Evolutionary conservation across 176 grass and related monocot genomes (phyloP), one percentile per base, ranked within the genome.

Genomic region (Oryza meyeriana): DNA sequence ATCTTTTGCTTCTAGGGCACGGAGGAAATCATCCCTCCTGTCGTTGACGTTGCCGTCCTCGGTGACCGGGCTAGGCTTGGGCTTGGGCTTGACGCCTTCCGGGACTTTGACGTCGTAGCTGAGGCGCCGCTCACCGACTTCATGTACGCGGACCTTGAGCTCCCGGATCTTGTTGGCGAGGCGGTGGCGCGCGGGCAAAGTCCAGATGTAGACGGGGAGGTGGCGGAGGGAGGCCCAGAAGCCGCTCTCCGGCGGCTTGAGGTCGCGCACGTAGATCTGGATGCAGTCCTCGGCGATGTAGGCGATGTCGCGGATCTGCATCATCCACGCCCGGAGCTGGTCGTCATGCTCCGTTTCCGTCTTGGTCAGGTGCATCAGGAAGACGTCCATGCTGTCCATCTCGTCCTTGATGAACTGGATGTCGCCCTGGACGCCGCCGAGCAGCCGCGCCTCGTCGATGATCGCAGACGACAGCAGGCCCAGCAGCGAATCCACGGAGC

Each of bases 271-370:
- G 69, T 86, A 80, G 33, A 30, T 17, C 18, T 74, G 26, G 69
- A 86, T 55, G 84, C 69, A 80, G 76, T 86, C 84, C 24, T 79
- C 16, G 2, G 84, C 39, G 68, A 65, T 7, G 69, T 80, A 74
- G 42, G 84, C 32, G 32, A 33, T 33, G 32, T 33, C 32, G 32
- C 74, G 66, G 26, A 85, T 55, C 66, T 85, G 83, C 83, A 72
- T 85, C 83, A 85, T 85, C 83, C 83, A 85, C 9, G 75, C 83
- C 0, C 83, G 83, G 38, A 50, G 8, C 83, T 85, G 83, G 83
- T 85, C 66, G 10, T 78, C 31, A 55, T 85, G 83, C 74, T 18
- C 27, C 17, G 33, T 61, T 38, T 4, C 0, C 22, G 66, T 29
- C 82, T 32, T 74, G 71, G 9, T 58, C 2, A 66, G 6, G 63